A percentile compares a stretch with the other conserved stretches of the same genome.
phyloP scores from a whole-genome alignment of 768 basidiomycete genomes.

The Leccinum rimulosum region DNA sequence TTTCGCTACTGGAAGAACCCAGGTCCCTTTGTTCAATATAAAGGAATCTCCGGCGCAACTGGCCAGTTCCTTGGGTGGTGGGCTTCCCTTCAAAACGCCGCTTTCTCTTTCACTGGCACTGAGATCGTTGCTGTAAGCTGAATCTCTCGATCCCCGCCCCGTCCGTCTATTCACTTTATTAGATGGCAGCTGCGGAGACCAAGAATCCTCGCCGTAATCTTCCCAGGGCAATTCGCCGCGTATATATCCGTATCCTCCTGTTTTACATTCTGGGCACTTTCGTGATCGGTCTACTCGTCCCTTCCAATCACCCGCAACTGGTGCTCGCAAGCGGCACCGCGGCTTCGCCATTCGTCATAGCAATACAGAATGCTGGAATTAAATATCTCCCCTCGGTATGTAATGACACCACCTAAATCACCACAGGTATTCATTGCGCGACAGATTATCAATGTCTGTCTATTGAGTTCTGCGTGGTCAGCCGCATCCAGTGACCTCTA shows the following conservation, averaged over 20 bases:
- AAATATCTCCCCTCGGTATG: neutral
- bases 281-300: neutral
- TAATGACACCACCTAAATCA: neutral
- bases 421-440: neutral
- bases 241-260: neutral
- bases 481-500: neutral
- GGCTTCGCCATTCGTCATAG: neutral
- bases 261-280: neutral
- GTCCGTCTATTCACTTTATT: neutral
- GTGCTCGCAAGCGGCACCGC: neutral
- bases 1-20: neutral
- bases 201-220: neutral
- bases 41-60: neutral
- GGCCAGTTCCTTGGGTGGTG: neutral
- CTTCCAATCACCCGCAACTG: neutral
- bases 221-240: neutral
- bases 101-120: neutral
- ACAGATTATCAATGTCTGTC: neutral
- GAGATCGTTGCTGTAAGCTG: neutral
- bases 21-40: neutral
- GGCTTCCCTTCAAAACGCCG: neutral
- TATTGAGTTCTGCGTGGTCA: neutral
- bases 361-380: neutral
- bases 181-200: neutral
- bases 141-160: neutral